Conservation (phyloP, 78 protist genomes). For the Dictyostelium discoideum region dicty_2.7 NC_007088.5:8399501-8400000, state of each 20-base stretch:
- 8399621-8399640: neutral
- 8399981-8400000: neutral
- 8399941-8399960: neutral
- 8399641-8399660: neutral
- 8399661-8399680: neutral
- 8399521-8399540: neutral
- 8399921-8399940: neutral
- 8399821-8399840: neutral
- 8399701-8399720: neutral
- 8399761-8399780: neutral
- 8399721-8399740: neutral
- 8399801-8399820: neutral
- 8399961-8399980: neutral
- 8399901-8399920: constrained; percentile 6
- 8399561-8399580: neutral
- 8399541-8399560: neutral
- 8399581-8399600: neutral
- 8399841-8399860: neutral
- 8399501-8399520: neutral
- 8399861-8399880: neutral
- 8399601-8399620: neutral
- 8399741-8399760: neutral
- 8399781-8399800: neutral
- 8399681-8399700: constrained; percentile 2
- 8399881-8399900: neutral